These are phyloP conservation scores for Xylaria castorea DNA, from an alignment of 495 filamentous ascomycete genomes.

Conservation along the genomic window DNA sequence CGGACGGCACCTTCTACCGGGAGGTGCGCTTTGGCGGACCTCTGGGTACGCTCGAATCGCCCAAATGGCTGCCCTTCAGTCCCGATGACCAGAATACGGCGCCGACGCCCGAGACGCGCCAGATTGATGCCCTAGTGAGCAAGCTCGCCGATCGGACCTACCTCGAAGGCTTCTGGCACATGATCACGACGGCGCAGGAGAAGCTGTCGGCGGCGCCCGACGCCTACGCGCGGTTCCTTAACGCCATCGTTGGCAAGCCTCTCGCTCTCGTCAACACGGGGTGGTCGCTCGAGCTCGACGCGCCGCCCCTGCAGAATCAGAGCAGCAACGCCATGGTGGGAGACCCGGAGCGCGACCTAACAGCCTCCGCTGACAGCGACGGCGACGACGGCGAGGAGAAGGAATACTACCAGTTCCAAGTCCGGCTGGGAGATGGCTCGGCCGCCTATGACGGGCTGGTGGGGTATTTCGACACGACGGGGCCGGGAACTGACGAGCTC, in stretches of 20 bases:
- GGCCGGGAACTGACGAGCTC: constrained; percentile 30
- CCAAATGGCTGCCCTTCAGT: constrained; percentile 49
- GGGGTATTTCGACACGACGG: constrained; percentile 46
- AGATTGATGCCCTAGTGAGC: constrained; percentile 47
- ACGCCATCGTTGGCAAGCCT: constrained; percentile 52
- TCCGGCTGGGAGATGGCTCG: constrained; percentile 52
- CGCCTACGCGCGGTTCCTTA: constrained; percentile 47
- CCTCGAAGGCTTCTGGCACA: constrained; percentile 46
- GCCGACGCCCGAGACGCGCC: constrained; percentile 27
- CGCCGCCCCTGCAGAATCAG: constrained; percentile 24
- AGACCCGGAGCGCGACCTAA: constrained; percentile 8
- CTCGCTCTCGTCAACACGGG: constrained; percentile 57
- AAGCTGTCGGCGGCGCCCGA: constrained; percentile 35
- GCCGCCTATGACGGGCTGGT: constrained; percentile 51
- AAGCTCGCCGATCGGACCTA: constrained; percentile 40
- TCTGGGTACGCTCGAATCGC: constrained; percentile 15
- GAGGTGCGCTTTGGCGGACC: constrained; percentile 52
- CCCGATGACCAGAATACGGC: constrained; percentile 1
- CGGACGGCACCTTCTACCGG: constrained; percentile 58
- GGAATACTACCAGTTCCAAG: constrained; percentile 43
- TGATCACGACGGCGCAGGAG: constrained; percentile 41
- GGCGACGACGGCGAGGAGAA: neutral
- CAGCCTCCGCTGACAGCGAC: neutral
- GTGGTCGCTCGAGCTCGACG: constrained; percentile 54
- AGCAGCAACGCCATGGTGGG: constrained; percentile 4